Evolutionary conservation across 257 asterid species (phyloP).

Genomic region (Hygrophila difformis): DNA sequence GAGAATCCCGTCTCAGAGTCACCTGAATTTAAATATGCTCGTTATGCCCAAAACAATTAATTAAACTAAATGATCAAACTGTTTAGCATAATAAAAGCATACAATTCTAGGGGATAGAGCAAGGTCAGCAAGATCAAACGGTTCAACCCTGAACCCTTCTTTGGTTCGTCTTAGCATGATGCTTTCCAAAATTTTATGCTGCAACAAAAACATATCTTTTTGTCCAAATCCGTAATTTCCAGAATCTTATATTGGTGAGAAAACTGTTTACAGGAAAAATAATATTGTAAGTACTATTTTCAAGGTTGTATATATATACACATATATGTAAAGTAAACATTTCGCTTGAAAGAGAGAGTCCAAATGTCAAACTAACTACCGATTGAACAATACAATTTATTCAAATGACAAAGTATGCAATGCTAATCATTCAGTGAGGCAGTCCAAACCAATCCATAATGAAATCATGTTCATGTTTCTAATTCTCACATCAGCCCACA

Average conservation of each 20-base stretch:
- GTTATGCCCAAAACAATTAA: slow-evolving; percentile 7
- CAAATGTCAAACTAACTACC: neutral
- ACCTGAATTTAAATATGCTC: slow-evolving; percentile 39
- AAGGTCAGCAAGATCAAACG: too few species aligned
- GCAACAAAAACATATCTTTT: slow-evolving; percentile 80
- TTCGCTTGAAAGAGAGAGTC: neutral
- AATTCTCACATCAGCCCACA: too few species aligned
- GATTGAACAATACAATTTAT: slow-evolving; percentile 48
- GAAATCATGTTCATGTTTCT: too few species aligned
- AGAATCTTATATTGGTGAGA: slow-evolving; percentile 64
- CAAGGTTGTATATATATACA: slow-evolving; percentile 13
- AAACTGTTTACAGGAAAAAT: slow-evolving; percentile 41
- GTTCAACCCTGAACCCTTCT: slow-evolving; percentile 95
- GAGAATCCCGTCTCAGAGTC: slow-evolving; percentile 59
- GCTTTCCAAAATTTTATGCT: slow-evolving; percentile 70
- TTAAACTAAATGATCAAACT: slow-evolving; percentile 4
- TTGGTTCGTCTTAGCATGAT: slow-evolving; percentile 83
- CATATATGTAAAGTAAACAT: slow-evolving; percentile 1
- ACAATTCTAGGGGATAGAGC: slow-evolving; percentile 93
- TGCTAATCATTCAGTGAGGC: too few species aligned
- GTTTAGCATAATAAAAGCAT: slow-evolving; percentile 21
- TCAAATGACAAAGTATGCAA: slow-evolving; percentile 99
- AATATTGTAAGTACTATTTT: too few species aligned
- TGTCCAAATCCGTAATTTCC: slow-evolving; percentile 43
- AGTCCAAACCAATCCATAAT: too few species aligned